phyloP scores from a whole-genome alignment of 2,329 filamentous ascomycete genomes.

The Colletotrichum agaves region DNA sequence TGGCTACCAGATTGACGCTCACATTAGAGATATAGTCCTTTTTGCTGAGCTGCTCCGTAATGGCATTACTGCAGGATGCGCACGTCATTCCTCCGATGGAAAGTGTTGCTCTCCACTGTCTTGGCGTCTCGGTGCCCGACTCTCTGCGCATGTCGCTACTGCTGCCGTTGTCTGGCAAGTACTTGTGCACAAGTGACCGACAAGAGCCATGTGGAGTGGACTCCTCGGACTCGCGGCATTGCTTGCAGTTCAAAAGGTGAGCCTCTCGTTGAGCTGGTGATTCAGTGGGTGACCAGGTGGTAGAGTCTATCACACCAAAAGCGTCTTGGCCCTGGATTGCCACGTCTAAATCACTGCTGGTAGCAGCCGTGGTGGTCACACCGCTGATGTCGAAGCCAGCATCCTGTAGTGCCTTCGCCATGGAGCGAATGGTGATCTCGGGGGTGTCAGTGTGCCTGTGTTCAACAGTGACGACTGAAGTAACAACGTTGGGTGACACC shows the following conservation, averaged over 20 bases:
- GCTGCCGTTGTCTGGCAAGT: slow-evolving; percentile 4
- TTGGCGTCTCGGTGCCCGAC: slow-evolving; percentile 14
- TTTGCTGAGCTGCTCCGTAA: slow-evolving; percentile 69
- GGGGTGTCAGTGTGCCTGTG: slow-evolving; percentile 56
- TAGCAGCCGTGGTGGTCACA: slow-evolving; percentile 51
- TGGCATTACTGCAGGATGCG: slow-evolving; percentile 72
- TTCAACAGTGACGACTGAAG: slow-evolving; percentile 73
- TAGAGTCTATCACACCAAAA: slow-evolving; percentile 37
- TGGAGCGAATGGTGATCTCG: slow-evolving; percentile 55
- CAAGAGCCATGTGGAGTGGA: slow-evolving; percentile 9
- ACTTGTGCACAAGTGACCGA: slow-evolving; percentile 1
- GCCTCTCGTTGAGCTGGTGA: slow-evolving; percentile 39
- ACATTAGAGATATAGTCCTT: slow-evolving; percentile 67
- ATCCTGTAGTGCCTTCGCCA: slow-evolving; percentile 61
- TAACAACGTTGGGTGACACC: slow-evolving; percentile 77
- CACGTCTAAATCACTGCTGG: slow-evolving; percentile 41
- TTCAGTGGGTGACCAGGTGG: slow-evolving; percentile 22
- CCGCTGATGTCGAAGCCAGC: slow-evolving; percentile 69
- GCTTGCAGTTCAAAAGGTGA: slow-evolving; percentile 57
- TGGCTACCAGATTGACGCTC: slow-evolving; percentile 72
- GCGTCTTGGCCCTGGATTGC: slow-evolving; percentile 40
- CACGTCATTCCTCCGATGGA: slow-evolving; percentile 81
- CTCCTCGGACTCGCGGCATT: slow-evolving; percentile 48
- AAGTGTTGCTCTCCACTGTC: slow-evolving; percentile 60
- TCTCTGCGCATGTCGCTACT: slow-evolving; percentile 11